Conservation (phyloP, 2,329 filamentous ascomycete genomes). For the Fusarium sp. region DNA sequence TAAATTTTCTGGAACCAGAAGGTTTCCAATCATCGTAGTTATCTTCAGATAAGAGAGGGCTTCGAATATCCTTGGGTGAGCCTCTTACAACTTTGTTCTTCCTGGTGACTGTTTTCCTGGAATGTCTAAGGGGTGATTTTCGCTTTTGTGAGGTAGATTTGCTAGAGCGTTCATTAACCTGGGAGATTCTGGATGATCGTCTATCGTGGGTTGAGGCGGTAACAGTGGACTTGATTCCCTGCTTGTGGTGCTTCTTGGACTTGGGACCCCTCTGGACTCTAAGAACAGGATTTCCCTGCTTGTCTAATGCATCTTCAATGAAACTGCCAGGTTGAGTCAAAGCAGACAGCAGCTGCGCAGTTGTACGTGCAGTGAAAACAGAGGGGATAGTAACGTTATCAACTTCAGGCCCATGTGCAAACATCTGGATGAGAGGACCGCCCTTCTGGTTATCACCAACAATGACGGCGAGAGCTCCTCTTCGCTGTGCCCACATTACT, state of each 20-base stretch:
- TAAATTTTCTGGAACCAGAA: conserved; percentile 15
- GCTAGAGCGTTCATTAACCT: conserved; percentile 15
- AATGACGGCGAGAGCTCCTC: conserved; percentile 89
- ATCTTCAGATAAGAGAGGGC: conserved; percentile 28
- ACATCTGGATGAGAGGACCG: conserved; percentile 95
- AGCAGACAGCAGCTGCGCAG: conserved; percentile 90
- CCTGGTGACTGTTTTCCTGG: conserved; percentile 17
- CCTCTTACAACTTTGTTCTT: conserved; percentile 21
- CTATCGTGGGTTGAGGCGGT: conserved; percentile 28
- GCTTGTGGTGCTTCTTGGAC: conserved; percentile 34
- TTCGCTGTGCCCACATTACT: conserved; percentile 94
- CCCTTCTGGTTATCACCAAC: conserved; percentile 94
- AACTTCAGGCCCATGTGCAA: conserved; percentile 89
- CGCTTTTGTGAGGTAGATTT: conserved; percentile 23
- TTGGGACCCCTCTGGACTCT: conserved; percentile 66
- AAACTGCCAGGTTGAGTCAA: conserved; percentile 80
- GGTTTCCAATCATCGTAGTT: conserved; percentile 27
- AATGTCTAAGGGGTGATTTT: conserved; percentile 19
- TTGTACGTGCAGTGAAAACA: conserved; percentile 94
- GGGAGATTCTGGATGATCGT: conserved; percentile 23
- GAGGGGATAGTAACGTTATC: conserved; percentile 95
- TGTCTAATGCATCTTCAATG: conserved; percentile 70
- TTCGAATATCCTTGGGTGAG: conserved; percentile 32
- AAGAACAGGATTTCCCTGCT: conserved; percentile 69
- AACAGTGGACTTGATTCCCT: conserved; percentile 18